phyloP scores from a whole-genome alignment of 1,139 yeast species.

The Meyerozyma guilliermondii region DNA sequence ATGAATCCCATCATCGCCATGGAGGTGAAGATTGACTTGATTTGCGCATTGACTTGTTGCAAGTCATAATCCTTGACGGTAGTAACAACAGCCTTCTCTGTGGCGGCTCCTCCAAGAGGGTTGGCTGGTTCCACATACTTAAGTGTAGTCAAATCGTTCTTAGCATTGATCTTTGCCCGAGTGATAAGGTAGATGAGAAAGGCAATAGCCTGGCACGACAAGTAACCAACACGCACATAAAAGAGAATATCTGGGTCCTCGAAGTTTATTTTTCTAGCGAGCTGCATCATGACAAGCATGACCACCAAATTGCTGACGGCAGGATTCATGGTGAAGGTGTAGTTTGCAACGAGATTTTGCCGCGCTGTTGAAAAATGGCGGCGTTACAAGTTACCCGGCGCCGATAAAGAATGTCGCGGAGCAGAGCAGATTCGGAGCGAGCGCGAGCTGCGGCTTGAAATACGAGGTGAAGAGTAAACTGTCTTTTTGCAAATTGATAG shows the following conservation, averaged over 20 bases:
- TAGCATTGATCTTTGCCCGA: slow-evolving; percentile 55
- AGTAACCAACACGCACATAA: slow-evolving; percentile 73
- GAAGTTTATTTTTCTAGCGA: slow-evolving; percentile 82
- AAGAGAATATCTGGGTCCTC: slow-evolving; percentile 75
- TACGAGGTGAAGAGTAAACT: no score
- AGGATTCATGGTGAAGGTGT: slow-evolving; percentile 56
- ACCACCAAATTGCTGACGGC: slow-evolving; percentile 80
- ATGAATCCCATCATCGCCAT: slow-evolving; percentile 98
- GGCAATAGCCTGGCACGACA: slow-evolving; percentile 61
- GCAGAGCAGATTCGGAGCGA: neutral
- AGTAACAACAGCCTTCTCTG: slow-evolving; percentile 74
- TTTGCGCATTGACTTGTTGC: slow-evolving; percentile 71
- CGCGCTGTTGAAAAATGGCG: slow-evolving; percentile 1
- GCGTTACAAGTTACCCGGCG: neutral
- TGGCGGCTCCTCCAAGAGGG: slow-evolving; percentile 69
- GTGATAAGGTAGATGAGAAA: slow-evolving; percentile 63
- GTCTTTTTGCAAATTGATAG: no score
- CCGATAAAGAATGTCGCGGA: neutral
- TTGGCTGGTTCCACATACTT: slow-evolving; percentile 87
- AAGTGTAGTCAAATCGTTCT: slow-evolving; percentile 88
- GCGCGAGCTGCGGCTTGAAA: no score
- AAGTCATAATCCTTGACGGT: slow-evolving; percentile 94
- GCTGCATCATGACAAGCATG: slow-evolving; percentile 98
- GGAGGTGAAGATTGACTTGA: slow-evolving; percentile 82
- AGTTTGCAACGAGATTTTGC: neutral